A percentile compares a stretch with the other conserved stretches of the same genome.
phyloP scores from a whole-genome alignment of 345 rosid genomes.

The Schrenkiella parvula region DNA sequence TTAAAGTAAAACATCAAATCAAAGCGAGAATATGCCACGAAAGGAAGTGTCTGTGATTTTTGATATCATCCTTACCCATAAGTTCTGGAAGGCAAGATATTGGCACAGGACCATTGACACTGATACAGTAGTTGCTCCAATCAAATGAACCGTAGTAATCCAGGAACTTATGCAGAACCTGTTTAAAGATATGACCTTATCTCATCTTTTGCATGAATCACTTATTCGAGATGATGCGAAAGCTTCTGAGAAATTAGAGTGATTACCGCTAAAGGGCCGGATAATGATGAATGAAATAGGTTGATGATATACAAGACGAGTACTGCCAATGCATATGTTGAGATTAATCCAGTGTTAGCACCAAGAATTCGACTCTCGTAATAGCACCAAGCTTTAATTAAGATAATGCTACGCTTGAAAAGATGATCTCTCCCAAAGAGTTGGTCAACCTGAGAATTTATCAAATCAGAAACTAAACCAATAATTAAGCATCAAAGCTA shows the following conservation, averaged over 20 bases:
- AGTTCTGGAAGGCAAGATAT: constrained; percentile 50
- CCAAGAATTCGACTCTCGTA: constrained; percentile 95
- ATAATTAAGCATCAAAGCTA: background rate
- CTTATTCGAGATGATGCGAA: background rate
- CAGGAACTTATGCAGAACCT: constrained; percentile 72
- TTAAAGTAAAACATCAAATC: background rate
- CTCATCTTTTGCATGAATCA: background rate
- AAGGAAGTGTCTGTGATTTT: background rate
- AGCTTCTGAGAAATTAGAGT: constrained; percentile 12
- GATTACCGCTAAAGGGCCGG: constrained; percentile 73
- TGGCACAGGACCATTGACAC: constrained; percentile 60
- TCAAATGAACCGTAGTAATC: constrained; percentile 79
- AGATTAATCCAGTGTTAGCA: constrained; percentile 74
- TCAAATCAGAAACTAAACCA: background rate
- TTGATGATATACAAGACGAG: constrained; percentile 73
- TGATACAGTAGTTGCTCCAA: constrained; percentile 63
- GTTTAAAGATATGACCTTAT: background rate
- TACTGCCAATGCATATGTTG: constrained; percentile 82
- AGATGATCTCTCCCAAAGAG: constrained; percentile 69
- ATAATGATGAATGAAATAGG: constrained; percentile 58
- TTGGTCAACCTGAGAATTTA: constrained; percentile 54
- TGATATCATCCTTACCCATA: constrained; percentile 41
- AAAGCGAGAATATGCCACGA: background rate
- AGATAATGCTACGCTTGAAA: constrained; percentile 72
- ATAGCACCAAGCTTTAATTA: constrained; percentile 93